Evolutionary conservation across 345 rosid species (phyloP).

Genomic region (Populus ilicifolia): DNA sequence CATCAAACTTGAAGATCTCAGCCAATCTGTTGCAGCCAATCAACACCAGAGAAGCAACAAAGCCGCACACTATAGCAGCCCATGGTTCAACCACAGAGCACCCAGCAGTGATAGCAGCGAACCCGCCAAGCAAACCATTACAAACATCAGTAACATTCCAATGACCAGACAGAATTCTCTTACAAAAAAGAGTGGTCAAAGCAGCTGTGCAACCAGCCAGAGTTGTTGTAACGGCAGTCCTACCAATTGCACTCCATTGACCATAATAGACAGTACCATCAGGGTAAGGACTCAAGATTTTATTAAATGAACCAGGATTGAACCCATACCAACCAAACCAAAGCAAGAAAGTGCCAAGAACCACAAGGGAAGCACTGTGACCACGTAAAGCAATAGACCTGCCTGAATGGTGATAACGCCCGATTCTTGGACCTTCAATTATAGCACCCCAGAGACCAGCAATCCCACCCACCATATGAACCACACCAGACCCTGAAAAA

Average conservation of each 20-base stretch:
- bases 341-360: constrained; percentile 66
- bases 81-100: constrained; percentile 91
- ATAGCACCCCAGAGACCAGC: constrained; percentile 80
- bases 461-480: constrained; percentile 74
- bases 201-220: constrained; percentile 89
- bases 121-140: constrained; percentile 85
- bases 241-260: constrained; percentile 78
- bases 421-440: constrained; percentile 75
- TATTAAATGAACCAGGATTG: constrained; percentile 65
- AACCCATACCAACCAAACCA: constrained; percentile 91
- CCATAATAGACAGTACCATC: constrained; percentile 42
- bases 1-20: constrained; percentile 51
- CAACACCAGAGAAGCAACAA: constrained; percentile 63
- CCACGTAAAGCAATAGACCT: constrained; percentile 46
- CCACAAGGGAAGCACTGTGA: constrained; percentile 68
- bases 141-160: constrained; percentile 94
- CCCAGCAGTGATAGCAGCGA: constrained; percentile 80
- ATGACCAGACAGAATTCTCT: constrained; percentile 67
- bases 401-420: constrained; percentile 50
- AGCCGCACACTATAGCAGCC: constrained; percentile 90
- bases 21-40: constrained; percentile 77
- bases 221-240: constrained; percentile 90
- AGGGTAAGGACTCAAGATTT: constrained; percentile 33
- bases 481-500: constrained; percentile 76
- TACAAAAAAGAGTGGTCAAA: constrained; percentile 78